Evolutionary conservation across 176 grass and related monocot species (phyloP), one percentile per base, ranked within the genome.

Genomic region (Bromus sterilis): DNA sequence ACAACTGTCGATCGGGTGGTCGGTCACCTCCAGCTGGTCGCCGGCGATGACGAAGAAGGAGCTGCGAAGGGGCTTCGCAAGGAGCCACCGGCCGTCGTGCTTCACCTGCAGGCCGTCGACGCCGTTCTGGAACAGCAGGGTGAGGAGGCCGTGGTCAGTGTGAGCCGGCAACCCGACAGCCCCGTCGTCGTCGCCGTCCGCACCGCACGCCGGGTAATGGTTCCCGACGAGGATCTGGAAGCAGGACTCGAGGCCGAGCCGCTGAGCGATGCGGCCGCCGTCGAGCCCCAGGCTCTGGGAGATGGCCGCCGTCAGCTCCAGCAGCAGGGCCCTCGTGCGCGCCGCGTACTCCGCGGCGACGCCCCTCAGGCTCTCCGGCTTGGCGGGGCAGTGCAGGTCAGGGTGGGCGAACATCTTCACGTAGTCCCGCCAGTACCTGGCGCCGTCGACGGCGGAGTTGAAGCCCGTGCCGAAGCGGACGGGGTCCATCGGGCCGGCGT

Each of bases 141-240:
- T 94, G 77, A 93, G 84, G 53, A 94, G 86, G 78, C 95, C 90
- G 16, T 87, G 88, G 84, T 98, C 95, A 6, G 95, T 89, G 75
- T 98, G 95, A 2, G 86, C 48, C 0, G 86, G 41, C 3, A 97
- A 11, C 4, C 95, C 83, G 13, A 87, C 5, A 6, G 63, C 83
- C n/a, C n/a, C n/a, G n/a, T n/a, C n/a, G 6, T 48, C 69, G 15
- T 46, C 69, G 4, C 23, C 83, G 18, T 49, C 35, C 9, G 55
- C 57, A 51, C 0, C 18, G 85, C 16, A 77, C 56, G 83, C 69
- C 11, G 92, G 86, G 86, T 97, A 98, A 1, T 76, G 64, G 73
- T 98, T 98, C 1, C 77, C 86, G 1, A 56, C 78, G 40, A 92
- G 85, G n/a, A n/a, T 71, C 77, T 98, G 90, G 78, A 89, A 85